Percentiles rank a stretch among this genome's conserved stretches.
Evolutionary conservation across 202 grass and related monocot genomes (phyloP).

Genomic region (Setaria italica): DNA sequence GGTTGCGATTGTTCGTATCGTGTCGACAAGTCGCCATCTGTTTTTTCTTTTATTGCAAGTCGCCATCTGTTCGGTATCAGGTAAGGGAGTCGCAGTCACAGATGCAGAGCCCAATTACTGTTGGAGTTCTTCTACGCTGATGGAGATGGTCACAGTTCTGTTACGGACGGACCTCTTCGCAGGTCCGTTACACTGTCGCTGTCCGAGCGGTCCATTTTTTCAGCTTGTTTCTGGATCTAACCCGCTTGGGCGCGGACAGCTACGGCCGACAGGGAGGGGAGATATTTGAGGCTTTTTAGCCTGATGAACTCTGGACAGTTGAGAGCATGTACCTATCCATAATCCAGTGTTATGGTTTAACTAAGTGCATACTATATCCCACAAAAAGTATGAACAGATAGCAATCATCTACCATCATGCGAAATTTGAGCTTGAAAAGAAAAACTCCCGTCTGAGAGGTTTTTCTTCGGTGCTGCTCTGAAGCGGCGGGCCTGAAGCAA

Average conservation of each 20-base stretch:
- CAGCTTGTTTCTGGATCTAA: no score
- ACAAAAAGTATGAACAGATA: no score
- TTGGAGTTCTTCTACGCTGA: not conserved
- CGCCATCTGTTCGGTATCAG: not conserved
- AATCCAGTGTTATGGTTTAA: no score
- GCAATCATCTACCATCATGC: no score
- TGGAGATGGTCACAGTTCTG: conserved; percentile 8
- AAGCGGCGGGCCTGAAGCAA: no score
- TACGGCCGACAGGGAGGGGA: not conserved
- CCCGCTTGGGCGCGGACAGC: not conserved
- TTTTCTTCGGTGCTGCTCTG: no score
- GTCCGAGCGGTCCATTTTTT: not conserved
- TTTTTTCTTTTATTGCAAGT: not conserved
- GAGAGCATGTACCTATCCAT: no score
- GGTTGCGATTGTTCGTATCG: not conserved
- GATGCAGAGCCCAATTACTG: not conserved
- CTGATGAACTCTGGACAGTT: not conserved
- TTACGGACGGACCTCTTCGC: not conserved
- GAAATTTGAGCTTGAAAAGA: no score
- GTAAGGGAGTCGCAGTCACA: not conserved
- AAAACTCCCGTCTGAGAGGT: no score
- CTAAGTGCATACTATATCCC: no score
- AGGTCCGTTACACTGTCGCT: conserved; percentile 6
- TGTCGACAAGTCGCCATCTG: not conserved
- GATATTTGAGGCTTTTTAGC: conserved; percentile 7